Percentiles rank a stretch among this genome's conserved stretches.
Evolutionary conservation across 192 early-diverging fungal species (phyloP).

Genomic region (Gaertneriomyces semiglobifer): DNA sequence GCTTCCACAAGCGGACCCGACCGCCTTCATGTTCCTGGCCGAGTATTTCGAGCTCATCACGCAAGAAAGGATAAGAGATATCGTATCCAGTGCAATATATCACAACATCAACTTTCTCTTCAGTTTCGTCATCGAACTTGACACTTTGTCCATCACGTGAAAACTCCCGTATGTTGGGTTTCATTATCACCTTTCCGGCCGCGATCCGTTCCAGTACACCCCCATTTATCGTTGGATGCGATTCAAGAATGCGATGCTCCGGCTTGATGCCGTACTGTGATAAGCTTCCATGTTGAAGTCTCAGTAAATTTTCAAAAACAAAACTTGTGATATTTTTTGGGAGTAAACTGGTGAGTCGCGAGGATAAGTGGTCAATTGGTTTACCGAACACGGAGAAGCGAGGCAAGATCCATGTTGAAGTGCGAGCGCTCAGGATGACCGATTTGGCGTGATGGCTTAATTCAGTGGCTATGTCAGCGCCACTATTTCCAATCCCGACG

Average conservation of each 20-base stretch:
- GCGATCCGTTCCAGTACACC: slow-evolving; percentile 48
- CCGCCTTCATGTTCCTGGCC: slow-evolving; percentile 41
- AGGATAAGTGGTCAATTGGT: slow-evolving; percentile 46
- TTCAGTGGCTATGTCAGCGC: slow-evolving; percentile 56
- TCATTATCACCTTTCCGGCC: slow-evolving; percentile 50
- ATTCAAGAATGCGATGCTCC: slow-evolving; percentile 25
- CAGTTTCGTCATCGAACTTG: slow-evolving; percentile 56
- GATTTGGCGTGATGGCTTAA: slow-evolving; percentile 50
- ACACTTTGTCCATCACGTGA: slow-evolving; percentile 20
- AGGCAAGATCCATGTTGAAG: slow-evolving; percentile 47
- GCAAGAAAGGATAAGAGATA: slow-evolving; percentile 50
- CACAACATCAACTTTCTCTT: slow-evolving; percentile 53
- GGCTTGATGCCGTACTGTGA: slow-evolving; percentile 43
- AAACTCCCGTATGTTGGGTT: slow-evolving; percentile 46
- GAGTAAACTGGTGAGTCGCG: slow-evolving; percentile 36
- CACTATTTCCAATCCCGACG: slow-evolving; percentile 59
- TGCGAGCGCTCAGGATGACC: slow-evolving; percentile 47
- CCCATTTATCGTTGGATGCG: slow-evolving; percentile 50
- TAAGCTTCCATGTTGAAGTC: slow-evolving; percentile 34
- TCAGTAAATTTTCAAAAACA: slow-evolving; percentile 33
- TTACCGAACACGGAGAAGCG: slow-evolving; percentile 39
- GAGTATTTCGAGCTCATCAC: slow-evolving; percentile 36
- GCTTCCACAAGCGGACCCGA: slow-evolving; percentile 56
- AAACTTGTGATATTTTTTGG: slow-evolving; percentile 40
- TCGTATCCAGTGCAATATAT: slow-evolving; percentile 65